Evolutionary conservation across 306 rosid genomes (phyloP), one percentile per base, ranked within the genome.

Genomic region (Benincasa hispida): DNA sequence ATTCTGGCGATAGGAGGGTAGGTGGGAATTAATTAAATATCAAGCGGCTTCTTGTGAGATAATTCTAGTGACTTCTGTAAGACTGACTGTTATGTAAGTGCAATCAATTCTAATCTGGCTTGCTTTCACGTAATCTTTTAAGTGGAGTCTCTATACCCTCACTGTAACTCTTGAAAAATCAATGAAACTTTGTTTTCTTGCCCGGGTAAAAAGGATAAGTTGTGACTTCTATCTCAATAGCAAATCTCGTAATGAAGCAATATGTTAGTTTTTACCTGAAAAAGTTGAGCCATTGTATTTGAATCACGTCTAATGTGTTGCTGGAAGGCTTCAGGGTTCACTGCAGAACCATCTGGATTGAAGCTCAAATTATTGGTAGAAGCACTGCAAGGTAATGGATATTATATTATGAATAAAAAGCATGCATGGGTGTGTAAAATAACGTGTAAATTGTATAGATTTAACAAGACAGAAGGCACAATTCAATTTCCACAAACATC

Each of bases 321-420:
- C 88, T 94, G 99, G 82, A 92, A 87, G 82, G 96, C 93, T 77
- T 83, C 87, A 73, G 99, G 99, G 83, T 92, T 88, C 55, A 76
- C 88, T 65, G 96, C 97, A 82, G 99, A 94, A 34, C 98, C 98
- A 81, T 94, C 98, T 66, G 89, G 82, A 81, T 87, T 91, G 77
- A 91, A 79, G 74, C 96, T 79, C 87, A 94, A 65, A 50, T 80
- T 87, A 85, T 83, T 85, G 76, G 90, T 48, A 63, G 97, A 25
- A 81, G 89, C 93, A 85, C 96, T 90, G 90, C 78, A 77, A 87
- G 58, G 51, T 77, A 19, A 21, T 63, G 39, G 59, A 28, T 35
- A 35, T 28, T 41, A 79, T 58, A 72, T 39, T n/a, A 32, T 0
- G 56, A 69, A 42, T 47, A 47, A 27, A 25, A 48, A 24, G 58